phyloP scores from a whole-genome alignment of 495 filamentous ascomycete species.

The Neurospora sp. region DNA sequence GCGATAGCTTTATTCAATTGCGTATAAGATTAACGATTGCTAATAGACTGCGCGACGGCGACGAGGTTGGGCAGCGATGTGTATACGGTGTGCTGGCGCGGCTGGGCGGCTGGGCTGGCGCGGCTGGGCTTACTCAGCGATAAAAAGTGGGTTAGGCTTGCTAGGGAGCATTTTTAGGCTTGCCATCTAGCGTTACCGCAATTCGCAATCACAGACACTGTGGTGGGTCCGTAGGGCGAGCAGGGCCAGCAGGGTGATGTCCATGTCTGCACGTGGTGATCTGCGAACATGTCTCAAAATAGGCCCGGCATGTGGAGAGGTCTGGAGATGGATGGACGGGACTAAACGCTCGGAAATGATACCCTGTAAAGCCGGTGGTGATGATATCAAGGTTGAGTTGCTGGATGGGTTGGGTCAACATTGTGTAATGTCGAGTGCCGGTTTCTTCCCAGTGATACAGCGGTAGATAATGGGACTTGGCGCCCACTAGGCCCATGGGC shows the following conservation, averaged over 20 bases:
- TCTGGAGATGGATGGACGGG: background rate
- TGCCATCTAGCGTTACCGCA: no score
- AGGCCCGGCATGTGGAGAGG: background rate
- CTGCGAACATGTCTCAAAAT: background rate
- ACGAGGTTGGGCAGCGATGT: no score
- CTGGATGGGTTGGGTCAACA: background rate
- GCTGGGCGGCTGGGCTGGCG: no score
- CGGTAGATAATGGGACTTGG: background rate
- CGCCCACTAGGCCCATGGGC: background rate
- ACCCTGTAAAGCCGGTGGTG: background rate
- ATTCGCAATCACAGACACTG: background rate
- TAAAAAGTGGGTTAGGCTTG: no score
- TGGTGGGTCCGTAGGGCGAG: background rate
- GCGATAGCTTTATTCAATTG: no score
- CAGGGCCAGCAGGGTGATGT: background rate
- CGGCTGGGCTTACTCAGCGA: no score
- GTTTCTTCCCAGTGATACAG: background rate
- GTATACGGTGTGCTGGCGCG: no score
- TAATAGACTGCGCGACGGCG: no score
- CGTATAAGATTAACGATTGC: no score
- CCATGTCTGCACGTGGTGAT: background rate
- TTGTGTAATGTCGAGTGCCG: background rate
- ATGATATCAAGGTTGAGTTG: background rate
- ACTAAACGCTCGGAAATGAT: background rate
- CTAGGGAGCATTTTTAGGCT: no score